Conservation (phyloP, 495 filamentous ascomycete genomes). For the Lepraria neglecta region DNA sequence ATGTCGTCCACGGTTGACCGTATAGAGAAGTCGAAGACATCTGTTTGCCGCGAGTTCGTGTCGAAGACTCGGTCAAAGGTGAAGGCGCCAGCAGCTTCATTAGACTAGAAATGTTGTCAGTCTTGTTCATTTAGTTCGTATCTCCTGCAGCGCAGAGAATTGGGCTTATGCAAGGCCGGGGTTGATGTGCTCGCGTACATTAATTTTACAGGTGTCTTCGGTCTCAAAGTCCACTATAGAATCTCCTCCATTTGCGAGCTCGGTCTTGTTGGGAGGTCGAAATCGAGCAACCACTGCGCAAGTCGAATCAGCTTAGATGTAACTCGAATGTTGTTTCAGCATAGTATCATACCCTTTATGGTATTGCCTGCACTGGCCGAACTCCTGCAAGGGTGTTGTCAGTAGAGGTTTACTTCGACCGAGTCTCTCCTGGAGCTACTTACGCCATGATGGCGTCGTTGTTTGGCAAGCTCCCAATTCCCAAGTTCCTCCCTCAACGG, state of each 20-base stretch:
- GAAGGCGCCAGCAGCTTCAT: slow-evolving; percentile 75
- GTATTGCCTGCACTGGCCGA: slow-evolving; percentile 50
- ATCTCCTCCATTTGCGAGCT: slow-evolving; percentile 81
- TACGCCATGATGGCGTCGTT: slow-evolving; percentile 23
- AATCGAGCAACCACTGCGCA: slow-evolving; percentile 84
- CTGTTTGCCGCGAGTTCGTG: slow-evolving; percentile 76
- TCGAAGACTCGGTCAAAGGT: slow-evolving; percentile 97
- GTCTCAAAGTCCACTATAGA: slow-evolving; percentile 83
- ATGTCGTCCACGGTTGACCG: slow-evolving; percentile 94
- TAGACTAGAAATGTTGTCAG: slow-evolving; percentile 51
- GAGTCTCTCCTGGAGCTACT: slow-evolving; percentile 16
- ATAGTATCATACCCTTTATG: slow-evolving; percentile 55
- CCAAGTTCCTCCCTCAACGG: neutral
- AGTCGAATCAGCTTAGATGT: slow-evolving; percentile 23
- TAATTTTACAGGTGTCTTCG: slow-evolving; percentile 81
- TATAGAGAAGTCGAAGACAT: slow-evolving; percentile 98
- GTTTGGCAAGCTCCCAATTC: neutral
- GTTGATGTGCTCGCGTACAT: slow-evolving; percentile 42
- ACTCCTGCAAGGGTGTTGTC: slow-evolving; percentile 28
- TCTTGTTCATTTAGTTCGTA: neutral
- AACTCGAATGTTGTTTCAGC: neutral
- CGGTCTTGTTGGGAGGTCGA: slow-evolving; percentile 90
- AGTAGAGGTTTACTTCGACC: slow-evolving; percentile 11
- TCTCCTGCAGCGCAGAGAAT: neutral
- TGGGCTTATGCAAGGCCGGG: neutral